Percentiles rank a stretch among this genome's conserved stretches.
These are phyloP conservation scores for Phyllosticta capitalensis DNA, from an alignment of 2,329 filamentous ascomycete genomes.

Conservation along the genomic window DNA sequence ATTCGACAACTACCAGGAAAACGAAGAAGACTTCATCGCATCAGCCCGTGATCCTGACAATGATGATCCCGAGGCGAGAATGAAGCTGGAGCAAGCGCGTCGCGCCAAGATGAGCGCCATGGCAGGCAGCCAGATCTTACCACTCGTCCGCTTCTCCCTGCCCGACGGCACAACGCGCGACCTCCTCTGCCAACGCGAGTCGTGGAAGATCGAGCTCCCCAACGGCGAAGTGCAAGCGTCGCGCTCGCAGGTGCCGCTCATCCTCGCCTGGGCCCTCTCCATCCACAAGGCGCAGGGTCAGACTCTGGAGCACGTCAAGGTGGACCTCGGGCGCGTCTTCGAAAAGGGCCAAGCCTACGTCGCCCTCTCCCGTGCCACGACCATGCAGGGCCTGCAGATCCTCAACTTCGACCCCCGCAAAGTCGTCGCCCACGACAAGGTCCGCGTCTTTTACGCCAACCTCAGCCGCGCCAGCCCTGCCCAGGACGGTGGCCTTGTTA, in stretches of 20 bases:
- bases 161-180: constrained; percentile 67
- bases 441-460: constrained; percentile 76
- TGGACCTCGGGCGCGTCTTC: constrained; percentile 84
- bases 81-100: constrained; percentile 46
- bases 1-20: constrained; percentile 48
- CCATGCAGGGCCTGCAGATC: constrained; percentile 78
- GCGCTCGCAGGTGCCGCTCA: constrained; percentile 66
- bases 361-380: constrained; percentile 84
- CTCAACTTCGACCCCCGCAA: constrained; percentile 79
- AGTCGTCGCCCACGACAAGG: constrained; percentile 87
- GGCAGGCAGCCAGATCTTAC: constrained; percentile 54
- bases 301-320: constrained; percentile 86
- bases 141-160: constrained; percentile 74
- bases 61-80: constrained; percentile 29
- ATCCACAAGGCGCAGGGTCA: constrained; percentile 98
- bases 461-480: constrained; percentile 59
- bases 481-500: constrained; percentile 24
- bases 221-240: constrained; percentile 89
- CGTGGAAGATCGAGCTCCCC: constrained; percentile 96
- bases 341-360: constrained; percentile 98
- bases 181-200: constrained; percentile 74
- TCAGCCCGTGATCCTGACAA: constrained; percentile 12
- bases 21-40: constrained; percentile 46
- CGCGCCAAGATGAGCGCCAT: constrained; percentile 32
- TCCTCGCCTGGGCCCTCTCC: constrained; percentile 90